phyloP scores from a whole-genome alignment of 208 protist genomes.

The Trypanosoma cruzi region DNA sequence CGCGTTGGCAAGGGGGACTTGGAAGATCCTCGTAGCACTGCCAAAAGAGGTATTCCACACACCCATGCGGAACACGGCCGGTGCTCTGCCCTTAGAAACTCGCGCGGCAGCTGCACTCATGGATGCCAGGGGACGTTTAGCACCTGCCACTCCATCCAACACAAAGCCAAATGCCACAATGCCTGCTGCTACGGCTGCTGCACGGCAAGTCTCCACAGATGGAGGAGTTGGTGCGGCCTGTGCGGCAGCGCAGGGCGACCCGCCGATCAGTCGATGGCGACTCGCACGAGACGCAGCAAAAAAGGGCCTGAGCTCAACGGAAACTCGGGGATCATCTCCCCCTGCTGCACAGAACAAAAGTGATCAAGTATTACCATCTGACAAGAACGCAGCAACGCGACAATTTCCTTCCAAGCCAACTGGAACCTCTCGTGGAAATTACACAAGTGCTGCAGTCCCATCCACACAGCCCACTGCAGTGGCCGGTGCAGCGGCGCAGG shows the following conservation, averaged over 20 bases:
- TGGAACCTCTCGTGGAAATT: no score
- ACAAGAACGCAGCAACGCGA: no score
- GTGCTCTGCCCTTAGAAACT: background rate
- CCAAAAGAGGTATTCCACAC: background rate
- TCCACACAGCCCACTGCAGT: background rate
- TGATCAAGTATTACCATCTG: no score
- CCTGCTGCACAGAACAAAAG: no score
- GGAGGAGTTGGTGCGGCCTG: background rate
- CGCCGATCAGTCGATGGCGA: slow-evolving; percentile 1
- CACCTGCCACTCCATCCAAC: background rate
- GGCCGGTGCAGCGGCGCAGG: background rate
- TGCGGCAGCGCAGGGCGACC: background rate
- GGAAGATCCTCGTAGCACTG: background rate
- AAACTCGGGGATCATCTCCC: no score
- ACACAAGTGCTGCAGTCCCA: background rate
- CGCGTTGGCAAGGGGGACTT: background rate
- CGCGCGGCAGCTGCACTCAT: background rate
- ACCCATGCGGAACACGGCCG: background rate
- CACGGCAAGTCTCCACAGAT: background rate
- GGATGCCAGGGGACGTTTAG: background rate
- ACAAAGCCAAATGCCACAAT: background rate
- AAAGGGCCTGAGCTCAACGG: no score
- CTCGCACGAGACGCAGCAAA: background rate
- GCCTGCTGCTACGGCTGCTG: background rate
- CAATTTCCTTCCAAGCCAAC: no score